Evolutionary conservation across 352 stramenopile species (phyloP).

Genomic region (Phytophthora chlamydospora): DNA sequence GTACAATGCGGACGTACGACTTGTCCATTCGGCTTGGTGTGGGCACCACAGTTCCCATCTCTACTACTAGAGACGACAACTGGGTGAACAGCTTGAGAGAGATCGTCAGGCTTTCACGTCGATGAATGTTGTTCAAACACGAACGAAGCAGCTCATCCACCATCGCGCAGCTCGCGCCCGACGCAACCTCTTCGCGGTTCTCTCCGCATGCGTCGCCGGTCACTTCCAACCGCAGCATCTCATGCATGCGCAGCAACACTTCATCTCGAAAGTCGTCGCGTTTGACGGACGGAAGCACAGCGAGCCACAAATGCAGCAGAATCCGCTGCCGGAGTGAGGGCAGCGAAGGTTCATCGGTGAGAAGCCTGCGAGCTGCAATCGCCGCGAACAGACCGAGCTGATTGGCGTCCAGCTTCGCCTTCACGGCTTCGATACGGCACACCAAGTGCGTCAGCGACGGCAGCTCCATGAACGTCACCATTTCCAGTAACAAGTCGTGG

Average conservation of each 20-base stretch:
- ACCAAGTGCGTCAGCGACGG: constrained; percentile 44
- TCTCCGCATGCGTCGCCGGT: constrained; percentile 5
- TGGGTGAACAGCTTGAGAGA: constrained; percentile 51
- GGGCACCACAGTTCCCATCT: constrained; percentile 17
- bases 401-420: constrained; percentile 32
- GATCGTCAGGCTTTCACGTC: constrained; percentile 12
- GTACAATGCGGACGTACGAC: constrained; percentile 25
- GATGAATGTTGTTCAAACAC: constrained; percentile 37
- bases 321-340: constrained; percentile 37
- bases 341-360: constrained; percentile 6
- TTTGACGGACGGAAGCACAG: constrained; percentile 21
- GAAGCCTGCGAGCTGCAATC: constrained; percentile 38
- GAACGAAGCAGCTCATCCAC: constrained; percentile 30
- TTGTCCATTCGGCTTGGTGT: not conserved
- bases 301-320: constrained; percentile 52
- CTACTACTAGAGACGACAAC: constrained; percentile 34
- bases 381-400: constrained; percentile 38
- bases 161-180: constrained; percentile 2
- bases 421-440: constrained; percentile 25
- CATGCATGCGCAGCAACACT: constrained; percentile 43
- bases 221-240: constrained; percentile 37
- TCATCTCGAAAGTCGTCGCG: constrained; percentile 38
- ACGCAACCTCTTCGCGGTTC: constrained; percentile 1
- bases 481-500: constrained; percentile 60
- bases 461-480: constrained; percentile 57